Evolutionary conservation across 2,329 filamentous ascomycete genomes (phyloP), one percentile per base, ranked within the genome.

Genomic region (Phaeomoniella chlamydospora): DNA sequence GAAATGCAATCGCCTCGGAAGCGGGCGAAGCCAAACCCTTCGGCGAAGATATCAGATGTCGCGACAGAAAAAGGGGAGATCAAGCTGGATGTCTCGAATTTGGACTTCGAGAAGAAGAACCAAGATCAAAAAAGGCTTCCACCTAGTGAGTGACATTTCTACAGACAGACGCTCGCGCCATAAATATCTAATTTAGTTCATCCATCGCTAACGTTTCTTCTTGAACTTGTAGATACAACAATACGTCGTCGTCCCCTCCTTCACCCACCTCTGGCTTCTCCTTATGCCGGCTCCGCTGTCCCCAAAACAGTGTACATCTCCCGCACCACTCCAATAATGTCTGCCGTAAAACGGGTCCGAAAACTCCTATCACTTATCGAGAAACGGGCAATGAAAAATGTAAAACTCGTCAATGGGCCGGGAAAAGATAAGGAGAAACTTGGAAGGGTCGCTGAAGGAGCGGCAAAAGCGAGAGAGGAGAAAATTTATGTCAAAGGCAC

Each of bases 231-330:
- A 67, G 65, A 67, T 43, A 59, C 63, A 11, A 59, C 54, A 39
- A 53, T 75, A 35, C 49, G 61, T 43, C 73, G 72, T 50, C 67
- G 73, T 0, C 72, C 73, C 0, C 66, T 77, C 44, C 63, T 67
- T n/a, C 72, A 66, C 50, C 58, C 72, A 3, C 54, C 71, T 2
- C 54, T 72, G 18, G 57, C 70, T 3, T 67, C 68, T 0, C 68
- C 70, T 3, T 71, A 70, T 51, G 55, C 68, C 13, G 61, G 61
- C 36, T 43, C 65, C 32, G 45, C 48, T 1, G 49, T 58, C 4
- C 66, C 62, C 9, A 77, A 77, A 53, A 53, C 61, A 15, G 59
- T 77, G 52, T 77, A 77, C 52, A 54, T 77, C 22, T 69, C 65
- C 9, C 55, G 56, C 26, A 57, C 57, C 4, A 68, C 71, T 0